Conservation (phyloP, 306 rosid genomes). For the Trifolium repens region DNA sequence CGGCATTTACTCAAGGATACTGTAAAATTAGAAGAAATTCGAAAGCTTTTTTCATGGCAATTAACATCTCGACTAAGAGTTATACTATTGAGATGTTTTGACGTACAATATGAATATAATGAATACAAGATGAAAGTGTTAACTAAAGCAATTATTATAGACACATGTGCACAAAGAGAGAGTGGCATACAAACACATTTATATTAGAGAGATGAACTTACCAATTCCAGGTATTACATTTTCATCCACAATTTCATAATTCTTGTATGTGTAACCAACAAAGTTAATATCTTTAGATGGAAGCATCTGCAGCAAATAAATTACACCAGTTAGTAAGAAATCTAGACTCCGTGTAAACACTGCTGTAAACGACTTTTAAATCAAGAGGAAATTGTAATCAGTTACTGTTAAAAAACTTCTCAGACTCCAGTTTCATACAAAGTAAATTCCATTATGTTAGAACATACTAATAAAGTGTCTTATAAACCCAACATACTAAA, state of each 20-base stretch:
- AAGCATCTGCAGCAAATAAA: conserved; percentile 72
- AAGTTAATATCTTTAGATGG: conserved; percentile 90
- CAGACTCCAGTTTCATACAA: conserved; percentile 21
- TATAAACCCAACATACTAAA: background rate
- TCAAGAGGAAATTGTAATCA: conserved; percentile 5
- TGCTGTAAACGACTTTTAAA: conserved; percentile 7
- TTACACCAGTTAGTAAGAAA: conserved; percentile 34
- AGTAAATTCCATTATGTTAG: background rate
- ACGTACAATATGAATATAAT: conserved; percentile 12
- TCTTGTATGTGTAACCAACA: conserved; percentile 93
- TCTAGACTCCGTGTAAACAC: conserved; percentile 10
- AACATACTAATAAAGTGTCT: background rate
- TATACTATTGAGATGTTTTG: background rate
- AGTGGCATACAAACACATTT: background rate
- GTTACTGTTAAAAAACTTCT: conserved; percentile 11
- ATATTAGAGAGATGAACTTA: conserved; percentile 40
- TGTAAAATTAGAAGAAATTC: conserved; percentile 24
- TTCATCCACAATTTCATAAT: conserved; percentile 79
- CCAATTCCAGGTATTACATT: conserved; percentile 83
- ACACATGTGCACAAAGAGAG: background rate
- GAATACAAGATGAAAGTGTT: conserved; percentile 9
- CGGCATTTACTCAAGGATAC: background rate
- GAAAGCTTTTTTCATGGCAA: conserved; percentile 10
- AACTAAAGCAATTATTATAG: conserved; percentile 10
- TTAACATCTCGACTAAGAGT: conserved; percentile 15